A percentile compares a stretch with the other conserved stretches of the same genome.
Conservation (phyloP, 352 stramenopile species). For the Nothophytophthora sp. region DNA sequence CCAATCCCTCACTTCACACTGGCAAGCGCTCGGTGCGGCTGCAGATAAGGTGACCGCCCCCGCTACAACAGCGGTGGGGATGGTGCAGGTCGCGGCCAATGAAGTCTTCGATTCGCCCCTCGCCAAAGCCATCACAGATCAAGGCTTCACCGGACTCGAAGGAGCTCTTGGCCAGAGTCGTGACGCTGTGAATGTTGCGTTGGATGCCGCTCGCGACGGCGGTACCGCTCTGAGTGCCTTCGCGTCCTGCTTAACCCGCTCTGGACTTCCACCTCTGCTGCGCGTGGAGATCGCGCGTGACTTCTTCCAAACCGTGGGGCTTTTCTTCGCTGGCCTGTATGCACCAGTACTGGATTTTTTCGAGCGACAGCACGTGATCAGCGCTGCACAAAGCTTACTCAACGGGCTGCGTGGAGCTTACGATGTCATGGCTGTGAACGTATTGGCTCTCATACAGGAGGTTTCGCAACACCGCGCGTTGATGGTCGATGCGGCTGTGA, state of each 20-base stretch:
- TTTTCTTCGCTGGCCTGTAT: slow-evolving; percentile 50
- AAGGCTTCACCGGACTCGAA: slow-evolving; percentile 27
- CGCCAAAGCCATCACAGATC: slow-evolving; percentile 18
- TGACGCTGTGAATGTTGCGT: slow-evolving; percentile 26
- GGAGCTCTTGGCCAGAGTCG: slow-evolving; percentile 22
- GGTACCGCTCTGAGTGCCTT: slow-evolving; percentile 10
- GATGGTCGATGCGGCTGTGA: slow-evolving; percentile 25
- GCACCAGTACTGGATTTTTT: slow-evolving; percentile 22
- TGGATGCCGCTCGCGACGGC: slow-evolving; percentile 22
- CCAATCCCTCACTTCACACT: slow-evolving; percentile 6
- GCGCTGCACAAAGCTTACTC: slow-evolving; percentile 12
- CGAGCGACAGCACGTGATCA: slow-evolving; percentile 14
- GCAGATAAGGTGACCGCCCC: slow-evolving; percentile 1
- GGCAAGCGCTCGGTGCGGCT: slow-evolving; percentile 8
- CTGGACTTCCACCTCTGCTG: slow-evolving; percentile 33
- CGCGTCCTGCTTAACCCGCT: slow-evolving; percentile 11
- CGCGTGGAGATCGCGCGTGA: slow-evolving; percentile 49
- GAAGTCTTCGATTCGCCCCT: slow-evolving; percentile 38
- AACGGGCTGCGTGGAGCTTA: slow-evolving; percentile 20
- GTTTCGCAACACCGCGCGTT: slow-evolving; percentile 6
- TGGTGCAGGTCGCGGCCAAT: slow-evolving; percentile 2
- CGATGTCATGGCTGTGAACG: slow-evolving; percentile 31
- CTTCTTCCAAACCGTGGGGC: slow-evolving; percentile 41
- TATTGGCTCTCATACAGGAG: slow-evolving; percentile 7
- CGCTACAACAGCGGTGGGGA: not conserved